Percentiles rank a stretch among this genome's conserved stretches.
These are phyloP conservation scores for Fusarium buharicum DNA, from an alignment of 2,329 filamentous ascomycete genomes.

Conservation along the genomic window DNA sequence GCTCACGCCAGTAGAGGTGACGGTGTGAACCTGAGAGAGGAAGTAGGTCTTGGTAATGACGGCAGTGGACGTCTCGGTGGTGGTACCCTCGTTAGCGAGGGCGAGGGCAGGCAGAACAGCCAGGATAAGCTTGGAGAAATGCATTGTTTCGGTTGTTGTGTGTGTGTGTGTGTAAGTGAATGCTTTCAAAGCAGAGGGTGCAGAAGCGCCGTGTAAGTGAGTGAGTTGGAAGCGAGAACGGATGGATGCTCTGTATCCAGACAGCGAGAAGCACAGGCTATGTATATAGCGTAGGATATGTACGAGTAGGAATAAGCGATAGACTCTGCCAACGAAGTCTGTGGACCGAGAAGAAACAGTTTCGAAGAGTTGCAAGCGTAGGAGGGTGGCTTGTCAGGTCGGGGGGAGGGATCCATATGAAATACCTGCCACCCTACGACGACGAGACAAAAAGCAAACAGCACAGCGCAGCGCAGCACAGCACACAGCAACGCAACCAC, in stretches of 20 bases:
- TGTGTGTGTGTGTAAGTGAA: slow-evolving; percentile 35
- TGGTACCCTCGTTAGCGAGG: slow-evolving; percentile 54
- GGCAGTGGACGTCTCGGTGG: slow-evolving; percentile 62
- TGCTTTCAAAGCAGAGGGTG: slow-evolving; percentile 39
- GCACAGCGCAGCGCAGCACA: slow-evolving; percentile 17
- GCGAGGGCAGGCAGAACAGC: slow-evolving; percentile 65
- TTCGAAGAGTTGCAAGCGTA: slow-evolving; percentile 37
- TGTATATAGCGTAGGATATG: slow-evolving; percentile 38
- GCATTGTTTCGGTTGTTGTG: slow-evolving; percentile 49
- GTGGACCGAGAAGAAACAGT: slow-evolving; percentile 43
- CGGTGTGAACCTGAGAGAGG: slow-evolving; percentile 58
- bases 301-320: slow-evolving; percentile 35
- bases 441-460: slow-evolving; percentile 26
- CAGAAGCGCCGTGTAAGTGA: slow-evolving; percentile 25
- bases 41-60: slow-evolving; percentile 64
- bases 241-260: slow-evolving; percentile 47
- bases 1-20: slow-evolving; percentile 48
- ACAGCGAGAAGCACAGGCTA: slow-evolving; percentile 28
- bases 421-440: slow-evolving; percentile 31
- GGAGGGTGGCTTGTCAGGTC: slow-evolving; percentile 28
- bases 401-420: slow-evolving; percentile 38
- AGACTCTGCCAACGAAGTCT: slow-evolving; percentile 70
- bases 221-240: slow-evolving; percentile 21
- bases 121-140: slow-evolving; percentile 56
- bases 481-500: slow-evolving; percentile 20